Percentiles rank a stretch among this genome's conserved stretches.
Evolutionary conservation across 345 rosid species (phyloP).

Genomic region (Aquilaria malaccensis): DNA sequence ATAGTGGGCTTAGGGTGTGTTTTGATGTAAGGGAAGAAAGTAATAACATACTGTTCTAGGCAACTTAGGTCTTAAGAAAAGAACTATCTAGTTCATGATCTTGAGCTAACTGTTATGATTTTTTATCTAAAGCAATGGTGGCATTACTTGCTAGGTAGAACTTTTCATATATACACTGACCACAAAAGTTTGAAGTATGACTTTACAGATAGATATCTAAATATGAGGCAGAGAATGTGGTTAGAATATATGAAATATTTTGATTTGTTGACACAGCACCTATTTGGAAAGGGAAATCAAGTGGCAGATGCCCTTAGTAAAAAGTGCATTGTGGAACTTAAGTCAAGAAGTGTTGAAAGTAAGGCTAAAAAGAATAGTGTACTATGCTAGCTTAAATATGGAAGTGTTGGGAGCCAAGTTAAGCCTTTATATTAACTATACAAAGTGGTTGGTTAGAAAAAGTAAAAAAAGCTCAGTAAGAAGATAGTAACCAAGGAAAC

Average conservation of each 20-base stretch:
- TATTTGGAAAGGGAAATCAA: neutral
- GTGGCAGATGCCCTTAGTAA: neutral
- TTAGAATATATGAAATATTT: neutral
- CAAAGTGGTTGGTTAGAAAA: too few species aligned
- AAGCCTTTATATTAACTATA: too few species aligned
- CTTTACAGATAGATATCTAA: neutral
- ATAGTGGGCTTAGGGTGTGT: too few species aligned
- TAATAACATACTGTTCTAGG: too few species aligned
- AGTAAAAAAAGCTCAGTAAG: too few species aligned
- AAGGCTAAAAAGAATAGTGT: too few species aligned
- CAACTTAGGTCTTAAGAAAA: neutral
- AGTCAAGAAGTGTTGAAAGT: too few species aligned
- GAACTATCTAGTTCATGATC: neutral
- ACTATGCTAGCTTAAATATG: too few species aligned
- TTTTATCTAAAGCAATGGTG: neutral
- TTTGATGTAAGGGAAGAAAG: too few species aligned
- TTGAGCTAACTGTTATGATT: neutral
- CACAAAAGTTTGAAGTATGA: constrained; percentile 4
- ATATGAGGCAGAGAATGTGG: constrained; percentile 1
- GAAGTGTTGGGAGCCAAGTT: too few species aligned
- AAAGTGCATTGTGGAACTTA: too few species aligned
- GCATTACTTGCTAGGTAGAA: neutral
- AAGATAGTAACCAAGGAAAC: too few species aligned
- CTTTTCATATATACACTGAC: neutral
- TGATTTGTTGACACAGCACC: neutral